Evolutionary conservation across 164 flowering plant species (phyloP).

Genomic region (Protea cynaroides): DNA sequence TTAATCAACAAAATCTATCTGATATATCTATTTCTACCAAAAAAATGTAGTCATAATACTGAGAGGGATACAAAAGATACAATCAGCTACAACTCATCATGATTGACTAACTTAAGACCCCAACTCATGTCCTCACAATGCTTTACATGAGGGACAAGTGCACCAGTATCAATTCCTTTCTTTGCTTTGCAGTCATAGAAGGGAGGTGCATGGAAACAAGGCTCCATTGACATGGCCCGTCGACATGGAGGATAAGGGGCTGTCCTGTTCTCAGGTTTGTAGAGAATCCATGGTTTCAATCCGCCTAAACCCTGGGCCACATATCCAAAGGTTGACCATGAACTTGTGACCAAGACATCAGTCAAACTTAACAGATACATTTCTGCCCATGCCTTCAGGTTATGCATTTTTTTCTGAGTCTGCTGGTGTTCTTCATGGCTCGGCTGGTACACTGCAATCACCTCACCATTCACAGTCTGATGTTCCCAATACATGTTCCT

Average conservation of each 20-base stretch:
- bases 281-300: constrained; percentile 71
- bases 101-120: constrained; percentile 70
- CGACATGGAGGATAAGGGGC: constrained; percentile 71
- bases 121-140: constrained; percentile 87
- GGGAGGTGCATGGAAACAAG: constrained; percentile 93
- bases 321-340: constrained; percentile 91
- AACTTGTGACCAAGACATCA: constrained; percentile 65
- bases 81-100: neutral
- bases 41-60: too few species aligned
- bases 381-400: constrained; percentile 80
- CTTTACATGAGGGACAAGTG: constrained; percentile 68
- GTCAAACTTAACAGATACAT: constrained; percentile 73
- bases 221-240: constrained; percentile 80
- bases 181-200: constrained; percentile 79
- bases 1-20: too few species aligned
- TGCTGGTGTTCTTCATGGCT: constrained; percentile 77
- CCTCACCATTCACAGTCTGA: constrained; percentile 62
- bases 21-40: too few species aligned
- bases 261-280: constrained; percentile 61
- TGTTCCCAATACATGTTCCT: constrained; percentile 72
- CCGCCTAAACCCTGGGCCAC: constrained; percentile 93
- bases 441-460: constrained; percentile 63
- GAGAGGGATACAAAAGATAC: too few species aligned
- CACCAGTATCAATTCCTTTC: constrained; percentile 56
- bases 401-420: constrained; percentile 52